Base-by-base conservation (phyloP, 768 basidiomycete species). In the Lactarius trivialis region DNA sequence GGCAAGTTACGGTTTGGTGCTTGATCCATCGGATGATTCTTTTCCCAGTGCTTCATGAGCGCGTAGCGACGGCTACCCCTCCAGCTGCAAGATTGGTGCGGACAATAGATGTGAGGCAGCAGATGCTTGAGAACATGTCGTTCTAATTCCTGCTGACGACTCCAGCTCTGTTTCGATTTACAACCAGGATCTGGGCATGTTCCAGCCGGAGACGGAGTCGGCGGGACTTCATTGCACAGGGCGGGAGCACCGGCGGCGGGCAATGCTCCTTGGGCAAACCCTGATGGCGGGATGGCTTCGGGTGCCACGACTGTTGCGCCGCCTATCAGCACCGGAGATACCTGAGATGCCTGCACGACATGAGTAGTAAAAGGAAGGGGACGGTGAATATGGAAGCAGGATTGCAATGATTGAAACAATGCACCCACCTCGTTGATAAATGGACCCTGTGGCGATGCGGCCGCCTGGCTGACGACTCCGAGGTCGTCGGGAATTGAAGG, bases 81-180 rank as follows among this genome's bases (percentile, higher is more conserved):
- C 54, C 54, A 63, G n/a, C 1, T 0, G 14, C 62, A 63, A 12
- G 4, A 7, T 2, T 4, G 48, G 7, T 50, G 53, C 14, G 17
- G 14, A 39, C 62, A 63, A 34, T 8, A 63, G 3, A 55, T 15
- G 53, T 7, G 15, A 3, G 5, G 36, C 0, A 58, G 45, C 1
- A 63, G 24, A 9, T 63, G 62, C 7, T 17, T 17, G 7, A 30
- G 30, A 28, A 55, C 30, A 36, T 63, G 62, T 0, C 62, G 43
- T 9, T 58, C 48, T 8, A 55, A 11, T 19, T 63, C 62, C 8
- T 59, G 62, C 0, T 0, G 19, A 1, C 58, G 34, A 4, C 36
- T 1, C 12, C 6, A 55, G 8, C 1, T 39, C 48, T 0, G 0
- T 0, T 2, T 12, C 45, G 1, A 1, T 0, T 4, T 8, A 30